Evolutionary conservation across 2,329 filamentous ascomycete species (phyloP), one percentile per base, ranked within the genome.

Genomic region (Esteya vermicola): DNA sequence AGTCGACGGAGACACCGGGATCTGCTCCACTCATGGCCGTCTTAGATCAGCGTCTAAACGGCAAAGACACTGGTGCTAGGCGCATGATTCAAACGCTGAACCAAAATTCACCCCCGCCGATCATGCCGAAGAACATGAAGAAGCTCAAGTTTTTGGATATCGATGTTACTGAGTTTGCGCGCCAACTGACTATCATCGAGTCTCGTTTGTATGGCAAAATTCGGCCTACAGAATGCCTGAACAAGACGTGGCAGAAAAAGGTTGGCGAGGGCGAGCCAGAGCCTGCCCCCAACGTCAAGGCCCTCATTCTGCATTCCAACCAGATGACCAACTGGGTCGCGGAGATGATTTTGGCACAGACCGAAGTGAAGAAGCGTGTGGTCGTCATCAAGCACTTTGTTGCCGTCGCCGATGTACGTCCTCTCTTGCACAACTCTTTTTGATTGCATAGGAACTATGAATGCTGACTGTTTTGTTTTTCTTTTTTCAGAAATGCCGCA

Each of bases 171-270:
- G 91, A 98, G 56, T 96, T 98, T 59, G 91, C 91, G n/a, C 79
- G 91, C 36, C 91, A 98, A 59, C 70, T 98, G 46, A 98, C 91
- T 0, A 91, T 98, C 48, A 93, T 96, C 47, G 91, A 98, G 59
- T 94, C 88, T 3, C 81, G 81, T 45, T 70, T 96, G 1, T 98
- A 96, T 54, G 85, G 82, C 50, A 95, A 94, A 63, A 93, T 98
- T 58, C 89, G 89, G 58, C 83, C 89, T 0, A 91, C 85, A 0
- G 91, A 98, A 59, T 96, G 89, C 57, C 65, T 98, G 45, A 95
- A 94, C 63, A 98, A 98, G 68, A 95, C 88, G 6, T 98, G 91
- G 91, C 86, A 94, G 61, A 96, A 93, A 72, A 95, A 95, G 65
- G 69, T 93, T 43, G 72, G 65, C 9, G 81, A 88, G 26, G 80